Evolutionary conservation across 768 basidiomycete species (phyloP).

Genomic region (Phaeotremella skinneri): DNA sequence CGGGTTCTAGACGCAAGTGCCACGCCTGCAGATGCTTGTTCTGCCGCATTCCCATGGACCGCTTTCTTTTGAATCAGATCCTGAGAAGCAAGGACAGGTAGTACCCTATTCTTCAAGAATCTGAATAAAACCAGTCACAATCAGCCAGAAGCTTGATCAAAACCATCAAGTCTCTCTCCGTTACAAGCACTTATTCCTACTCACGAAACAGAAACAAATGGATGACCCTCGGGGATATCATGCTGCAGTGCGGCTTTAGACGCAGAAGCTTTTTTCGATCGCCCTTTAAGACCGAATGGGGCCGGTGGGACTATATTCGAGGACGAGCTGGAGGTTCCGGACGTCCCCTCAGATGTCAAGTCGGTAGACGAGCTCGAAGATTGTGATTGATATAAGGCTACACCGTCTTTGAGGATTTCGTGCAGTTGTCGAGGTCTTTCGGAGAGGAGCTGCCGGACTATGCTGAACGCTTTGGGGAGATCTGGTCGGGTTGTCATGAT

Average conservation of each 20-base stretch:
- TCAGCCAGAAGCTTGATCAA: neutral
- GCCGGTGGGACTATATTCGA: neutral
- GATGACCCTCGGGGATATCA: conserved; percentile 33
- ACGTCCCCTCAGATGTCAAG: no score
- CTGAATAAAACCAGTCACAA: conserved; percentile 15
- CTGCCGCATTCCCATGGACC: conserved; percentile 4
- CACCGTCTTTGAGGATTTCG: conserved; percentile 17
- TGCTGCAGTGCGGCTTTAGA: conserved; percentile 7
- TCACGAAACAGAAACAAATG: conserved; percentile 37
- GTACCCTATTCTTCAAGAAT: conserved; percentile 32
- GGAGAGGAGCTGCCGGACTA: conserved; percentile 17
- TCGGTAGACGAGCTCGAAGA: conserved; percentile 3
- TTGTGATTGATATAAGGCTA: neutral
- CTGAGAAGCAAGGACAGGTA: conserved; percentile 32
- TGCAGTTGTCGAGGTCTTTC: conserved; percentile 21
- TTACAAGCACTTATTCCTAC: conserved; percentile 13
- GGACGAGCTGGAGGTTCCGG: neutral
- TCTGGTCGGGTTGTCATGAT: neutral
- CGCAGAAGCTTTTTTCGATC: conserved; percentile 9
- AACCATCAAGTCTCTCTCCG: no score
- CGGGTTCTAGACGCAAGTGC: conserved; percentile 3
- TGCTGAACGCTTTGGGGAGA: conserved; percentile 14
- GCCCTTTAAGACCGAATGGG: conserved; percentile 1
- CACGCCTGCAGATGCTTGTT: neutral
- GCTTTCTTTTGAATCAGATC: conserved; percentile 26